Percentiles rank a stretch among this genome's conserved stretches.
Evolutionary conservation across 2,329 filamentous ascomycete genomes (phyloP).

Genomic region (Trichoderma guizhouense): DNA sequence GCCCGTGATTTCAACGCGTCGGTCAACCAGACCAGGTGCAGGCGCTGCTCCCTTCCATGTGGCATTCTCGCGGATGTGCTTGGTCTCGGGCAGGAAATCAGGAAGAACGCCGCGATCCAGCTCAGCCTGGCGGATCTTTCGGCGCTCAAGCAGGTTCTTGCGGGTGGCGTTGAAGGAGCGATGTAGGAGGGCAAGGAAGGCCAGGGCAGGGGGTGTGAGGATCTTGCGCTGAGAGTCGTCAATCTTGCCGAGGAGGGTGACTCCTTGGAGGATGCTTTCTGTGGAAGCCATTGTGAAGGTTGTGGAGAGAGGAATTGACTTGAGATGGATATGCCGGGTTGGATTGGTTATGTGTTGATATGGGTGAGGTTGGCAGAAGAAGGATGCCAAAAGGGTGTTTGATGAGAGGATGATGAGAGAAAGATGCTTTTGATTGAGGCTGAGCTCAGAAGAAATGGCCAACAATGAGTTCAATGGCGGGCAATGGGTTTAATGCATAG

Average conservation of each 20-base stretch:
- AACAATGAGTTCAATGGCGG: neutral
- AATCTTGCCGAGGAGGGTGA: conserved; percentile 77
- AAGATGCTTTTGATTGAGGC: neutral
- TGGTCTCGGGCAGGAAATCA: conserved; percentile 94
- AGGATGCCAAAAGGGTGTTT: conserved; percentile 17
- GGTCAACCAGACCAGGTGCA: conserved; percentile 87
- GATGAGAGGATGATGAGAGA: neutral
- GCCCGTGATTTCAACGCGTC: conserved; percentile 94
- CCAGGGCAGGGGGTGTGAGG: conserved; percentile 81
- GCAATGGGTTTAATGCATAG: neutral
- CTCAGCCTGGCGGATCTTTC: conserved; percentile 83
- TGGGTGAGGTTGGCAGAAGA: neutral
- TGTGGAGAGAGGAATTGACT: conserved; percentile 11
- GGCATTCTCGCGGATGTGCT: conserved; percentile 88
- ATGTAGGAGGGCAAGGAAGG: conserved; percentile 92
- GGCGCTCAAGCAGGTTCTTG: conserved; percentile 83
- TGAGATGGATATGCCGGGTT: neutral
- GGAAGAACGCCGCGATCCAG: conserved; percentile 84
- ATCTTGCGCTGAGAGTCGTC: conserved; percentile 82
- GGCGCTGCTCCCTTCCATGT: conserved; percentile 91
- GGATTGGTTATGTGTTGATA: neutral
- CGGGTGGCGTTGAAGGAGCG: conserved; percentile 88
- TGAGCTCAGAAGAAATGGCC: neutral
- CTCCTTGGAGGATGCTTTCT: conserved; percentile 80
- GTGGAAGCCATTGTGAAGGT: conserved; percentile 57